Evolutionary conservation across 768 basidiomycete genomes (phyloP).

Genomic region (Pulveroboletus frians): DNA sequence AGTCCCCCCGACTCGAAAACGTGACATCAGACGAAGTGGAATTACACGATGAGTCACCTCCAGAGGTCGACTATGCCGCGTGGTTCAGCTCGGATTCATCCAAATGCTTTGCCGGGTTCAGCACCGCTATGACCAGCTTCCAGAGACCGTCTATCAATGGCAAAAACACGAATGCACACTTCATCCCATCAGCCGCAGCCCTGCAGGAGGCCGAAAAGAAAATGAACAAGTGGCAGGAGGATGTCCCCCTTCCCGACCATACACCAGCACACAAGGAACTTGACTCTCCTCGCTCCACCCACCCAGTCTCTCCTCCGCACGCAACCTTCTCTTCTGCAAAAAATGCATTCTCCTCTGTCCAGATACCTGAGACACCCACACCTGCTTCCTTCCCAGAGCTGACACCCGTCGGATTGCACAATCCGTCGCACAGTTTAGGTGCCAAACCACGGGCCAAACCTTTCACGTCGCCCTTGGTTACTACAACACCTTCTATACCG

Average conservation of each 20-base stretch:
- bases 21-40: slow-evolving; percentile 14
- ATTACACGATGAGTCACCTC: slow-evolving; percentile 37
- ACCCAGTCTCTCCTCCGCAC: slow-evolving; percentile 17
- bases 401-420: slow-evolving; percentile 11
- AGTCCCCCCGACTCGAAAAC: not conserved
- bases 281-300: slow-evolving; percentile 1
- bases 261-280: slow-evolving; percentile 19
- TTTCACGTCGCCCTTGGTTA: slow-evolving; percentile 46
- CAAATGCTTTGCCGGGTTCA: slow-evolving; percentile 33
- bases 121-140: slow-evolving; percentile 28
- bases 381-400: slow-evolving; percentile 23
- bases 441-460: slow-evolving; percentile 27
- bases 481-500: slow-evolving; percentile 4
- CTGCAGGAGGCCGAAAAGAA: slow-evolving; percentile 51
- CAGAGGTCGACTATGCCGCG: slow-evolving; percentile 39
- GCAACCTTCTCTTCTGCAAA: slow-evolving; percentile 36
- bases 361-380: slow-evolving; percentile 36
- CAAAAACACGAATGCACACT: slow-evolving; percentile 24
- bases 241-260: slow-evolving; percentile 21
- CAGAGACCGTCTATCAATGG: slow-evolving; percentile 13
- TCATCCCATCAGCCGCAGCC: slow-evolving; percentile 51
- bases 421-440: slow-evolving; percentile 5
- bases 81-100: slow-evolving; percentile 45
- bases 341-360: slow-evolving; percentile 30
- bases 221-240: slow-evolving; percentile 45